Conservation (phyloP, 1,284 basidiomycete species). For the Chondrostereum purpureum region DNA sequence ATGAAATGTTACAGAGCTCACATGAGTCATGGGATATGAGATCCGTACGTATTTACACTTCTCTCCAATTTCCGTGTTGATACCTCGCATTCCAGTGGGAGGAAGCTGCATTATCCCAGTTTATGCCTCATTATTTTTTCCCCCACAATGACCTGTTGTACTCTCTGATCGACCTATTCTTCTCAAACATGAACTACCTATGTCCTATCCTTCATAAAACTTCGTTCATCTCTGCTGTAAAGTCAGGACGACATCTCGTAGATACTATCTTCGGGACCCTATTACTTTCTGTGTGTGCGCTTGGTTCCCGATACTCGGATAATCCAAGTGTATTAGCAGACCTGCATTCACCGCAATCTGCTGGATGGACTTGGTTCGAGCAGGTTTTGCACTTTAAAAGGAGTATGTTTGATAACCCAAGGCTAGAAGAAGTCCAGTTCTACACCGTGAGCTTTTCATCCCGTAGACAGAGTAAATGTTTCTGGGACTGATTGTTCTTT, state of each 20-base stretch:
- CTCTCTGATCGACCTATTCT: slow-evolving; percentile 54
- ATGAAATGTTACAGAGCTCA: too few relatives aligned
- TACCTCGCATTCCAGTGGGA: too few relatives aligned
- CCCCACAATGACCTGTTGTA: slow-evolving; percentile 46
- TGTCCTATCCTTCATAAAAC: slow-evolving; percentile 59
- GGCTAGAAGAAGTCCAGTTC: slow-evolving; percentile 60
- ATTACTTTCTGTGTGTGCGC: slow-evolving; percentile 58
- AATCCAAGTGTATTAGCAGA: slow-evolving; percentile 44
- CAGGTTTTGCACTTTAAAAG: slow-evolving; percentile 46
- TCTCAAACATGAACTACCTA: slow-evolving; percentile 42
- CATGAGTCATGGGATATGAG: too few relatives aligned
- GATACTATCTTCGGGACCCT: slow-evolving; percentile 53
- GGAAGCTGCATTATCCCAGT: slow-evolving; percentile 14
- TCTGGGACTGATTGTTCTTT: too few relatives aligned
- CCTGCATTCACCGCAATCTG: slow-evolving; percentile 33
- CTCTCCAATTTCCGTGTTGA: too few relatives aligned
- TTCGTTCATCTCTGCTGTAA: slow-evolving; percentile 48
- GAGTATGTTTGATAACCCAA: slow-evolving; percentile 39
- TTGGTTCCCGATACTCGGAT: slow-evolving; percentile 52
- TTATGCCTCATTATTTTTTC: slow-evolving; percentile 23
- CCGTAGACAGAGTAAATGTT: too few relatives aligned
- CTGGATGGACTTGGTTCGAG: slow-evolving; percentile 64
- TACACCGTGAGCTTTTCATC: slow-evolving; percentile 29
- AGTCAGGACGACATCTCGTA: slow-evolving; percentile 41
- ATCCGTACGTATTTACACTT: too few relatives aligned